Evolutionary conservation across 2,329 filamentous ascomycete species (phyloP).

Genomic region (Aspergillus bombycis): DNA sequence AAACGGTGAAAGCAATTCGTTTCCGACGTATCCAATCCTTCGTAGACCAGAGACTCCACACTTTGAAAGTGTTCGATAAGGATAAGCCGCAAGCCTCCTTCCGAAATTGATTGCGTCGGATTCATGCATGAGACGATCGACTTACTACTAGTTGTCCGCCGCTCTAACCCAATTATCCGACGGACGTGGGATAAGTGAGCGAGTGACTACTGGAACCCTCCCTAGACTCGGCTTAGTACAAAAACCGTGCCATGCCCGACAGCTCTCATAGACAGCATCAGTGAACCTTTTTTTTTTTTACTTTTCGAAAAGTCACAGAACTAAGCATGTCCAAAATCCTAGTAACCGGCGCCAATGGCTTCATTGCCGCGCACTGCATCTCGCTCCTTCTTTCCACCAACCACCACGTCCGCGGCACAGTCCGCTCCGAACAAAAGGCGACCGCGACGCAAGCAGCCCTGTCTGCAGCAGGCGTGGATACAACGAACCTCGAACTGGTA

Average conservation of each 20-base stretch:
- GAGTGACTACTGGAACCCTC: too few relatives aligned
- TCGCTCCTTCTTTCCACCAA: conserved; percentile 17
- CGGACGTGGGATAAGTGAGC: not conserved
- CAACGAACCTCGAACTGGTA: conserved; percentile 15
- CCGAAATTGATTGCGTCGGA: not conserved
- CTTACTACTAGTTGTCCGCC: not conserved
- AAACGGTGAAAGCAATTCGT: not conserved
- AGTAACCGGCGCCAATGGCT: conserved; percentile 29
- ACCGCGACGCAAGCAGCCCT: conserved; percentile 16
- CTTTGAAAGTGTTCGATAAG: not conserved
- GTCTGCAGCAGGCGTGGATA: conserved; percentile 8
- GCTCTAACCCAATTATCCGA: not conserved
- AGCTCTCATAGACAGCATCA: not conserved
- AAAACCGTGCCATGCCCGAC: not conserved
- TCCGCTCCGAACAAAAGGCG: conserved; percentile 22
- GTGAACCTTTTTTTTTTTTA: not conserved
- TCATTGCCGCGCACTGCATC: conserved; percentile 30
- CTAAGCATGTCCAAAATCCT: conserved; percentile 19
- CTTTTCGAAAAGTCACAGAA: not conserved
- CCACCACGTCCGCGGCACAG: conserved; percentile 26
- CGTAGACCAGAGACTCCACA: not conserved
- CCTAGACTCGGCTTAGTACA: not conserved
- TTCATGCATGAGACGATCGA: not conserved
- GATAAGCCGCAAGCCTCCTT: not conserved
- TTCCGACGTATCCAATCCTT: not conserved